Conservation (phyloP, 2,329 filamentous ascomycete genomes). For the Penicillium sumatraense region DNA sequence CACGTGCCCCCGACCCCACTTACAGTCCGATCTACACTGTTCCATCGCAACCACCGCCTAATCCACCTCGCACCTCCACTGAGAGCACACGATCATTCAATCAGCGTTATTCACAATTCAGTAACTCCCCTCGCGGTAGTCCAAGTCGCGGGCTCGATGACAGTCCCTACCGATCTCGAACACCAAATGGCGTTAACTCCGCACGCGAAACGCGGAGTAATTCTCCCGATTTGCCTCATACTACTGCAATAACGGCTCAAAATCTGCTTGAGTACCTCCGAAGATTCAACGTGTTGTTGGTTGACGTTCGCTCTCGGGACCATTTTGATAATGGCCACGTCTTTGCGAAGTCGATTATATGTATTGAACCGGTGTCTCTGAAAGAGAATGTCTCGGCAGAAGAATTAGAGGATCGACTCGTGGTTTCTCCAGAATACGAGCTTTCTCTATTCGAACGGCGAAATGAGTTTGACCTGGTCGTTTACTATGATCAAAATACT, state of each 20-base stretch:
- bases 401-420: constrained; percentile 58
- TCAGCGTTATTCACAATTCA: constrained; percentile 42
- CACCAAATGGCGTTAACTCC: constrained; percentile 47
- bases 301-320: constrained; percentile 81
- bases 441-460: constrained; percentile 72
- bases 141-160: constrained; percentile 43
- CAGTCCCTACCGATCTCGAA: constrained; percentile 50
- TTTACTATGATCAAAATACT: constrained; percentile 82
- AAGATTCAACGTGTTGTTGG: constrained; percentile 71
- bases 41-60: constrained; percentile 41
- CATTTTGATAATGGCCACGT: constrained; percentile 90
- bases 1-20: constrained; percentile 53
- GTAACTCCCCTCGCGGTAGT: constrained; percentile 38
- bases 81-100: constrained; percentile 46
- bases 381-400: constrained; percentile 70
- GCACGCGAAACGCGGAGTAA: constrained; percentile 46
- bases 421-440: constrained; percentile 62
- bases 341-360: constrained; percentile 80
- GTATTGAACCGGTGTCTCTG: constrained; percentile 81
- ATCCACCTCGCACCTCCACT: constrained; percentile 46
- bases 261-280: constrained; percentile 73
- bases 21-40: constrained; percentile 52
- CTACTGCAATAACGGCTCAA: constrained; percentile 67
- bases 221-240: constrained; percentile 58
- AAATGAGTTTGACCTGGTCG: constrained; percentile 80